These are phyloP conservation scores for Panicum hallii DNA, from an alignment of 202 grass and related monocot species.

Conservation along the genomic window DNA sequence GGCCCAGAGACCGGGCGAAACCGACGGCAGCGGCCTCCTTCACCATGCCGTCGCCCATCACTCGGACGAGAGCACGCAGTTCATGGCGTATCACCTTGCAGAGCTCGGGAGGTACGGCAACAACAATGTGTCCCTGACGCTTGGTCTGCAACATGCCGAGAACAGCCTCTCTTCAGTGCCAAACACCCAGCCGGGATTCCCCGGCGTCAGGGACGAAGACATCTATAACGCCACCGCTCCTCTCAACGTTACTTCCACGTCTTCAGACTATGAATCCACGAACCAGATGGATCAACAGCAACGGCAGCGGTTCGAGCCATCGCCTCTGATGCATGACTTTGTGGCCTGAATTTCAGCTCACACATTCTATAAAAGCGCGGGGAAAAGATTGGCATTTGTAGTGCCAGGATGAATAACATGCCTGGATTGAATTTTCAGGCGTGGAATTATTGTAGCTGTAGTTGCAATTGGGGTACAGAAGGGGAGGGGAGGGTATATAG, in stretches of 20 bases:
- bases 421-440: slow-evolving; percentile 39
- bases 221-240: slow-evolving; percentile 49
- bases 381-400: slow-evolving; percentile 55
- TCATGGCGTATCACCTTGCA: slow-evolving; percentile 77
- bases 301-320: slow-evolving; percentile 53
- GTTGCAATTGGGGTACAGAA: slow-evolving; percentile 78
- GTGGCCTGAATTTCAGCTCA: slow-evolving; percentile 60
- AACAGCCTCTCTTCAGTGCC: slow-evolving; percentile 52
- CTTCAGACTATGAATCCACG: slow-evolving; percentile 48
- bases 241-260: background rate
- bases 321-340: slow-evolving; percentile 87
- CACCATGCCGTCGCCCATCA: slow-evolving; percentile 52
- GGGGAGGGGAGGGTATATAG: slow-evolving; percentile 59
- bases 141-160: slow-evolving; percentile 74
- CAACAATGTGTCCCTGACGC: slow-evolving; percentile 71
- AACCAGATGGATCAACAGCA: slow-evolving; percentile 63
- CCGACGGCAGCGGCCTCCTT: slow-evolving; percentile 46
- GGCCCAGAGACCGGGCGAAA: slow-evolving; percentile 56
- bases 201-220: slow-evolving; percentile 54
- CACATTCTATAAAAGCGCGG: background rate
- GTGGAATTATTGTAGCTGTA: slow-evolving; percentile 66
- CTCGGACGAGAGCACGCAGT: slow-evolving; percentile 48
- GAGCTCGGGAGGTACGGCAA: slow-evolving; percentile 64
- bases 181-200: slow-evolving; percentile 55
- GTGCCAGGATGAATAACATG: slow-evolving; percentile 64